These are phyloP conservation scores for Thalassiosira ordinaria DNA, from an alignment of 352 stramenopile genomes.

Conservation along the genomic window DNA sequence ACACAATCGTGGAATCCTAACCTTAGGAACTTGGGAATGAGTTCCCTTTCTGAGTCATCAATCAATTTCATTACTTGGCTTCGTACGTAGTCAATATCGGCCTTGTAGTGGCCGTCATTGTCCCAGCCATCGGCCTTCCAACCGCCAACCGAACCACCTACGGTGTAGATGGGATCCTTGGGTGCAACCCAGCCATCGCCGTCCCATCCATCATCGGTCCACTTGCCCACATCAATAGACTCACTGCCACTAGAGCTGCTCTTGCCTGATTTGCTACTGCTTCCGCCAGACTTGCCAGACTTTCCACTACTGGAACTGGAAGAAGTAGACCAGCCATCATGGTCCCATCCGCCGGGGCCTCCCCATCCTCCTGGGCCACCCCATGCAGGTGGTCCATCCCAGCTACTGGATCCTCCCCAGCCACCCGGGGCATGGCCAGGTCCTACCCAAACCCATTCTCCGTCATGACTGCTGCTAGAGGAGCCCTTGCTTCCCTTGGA, in stretches of 20 bases:
- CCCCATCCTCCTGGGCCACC: too few species aligned
- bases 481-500: neutral
- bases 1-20: conserved; percentile 71
- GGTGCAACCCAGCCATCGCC: too few species aligned
- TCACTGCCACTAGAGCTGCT: neutral
- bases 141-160: neutral
- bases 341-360: too few species aligned
- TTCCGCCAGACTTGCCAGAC: neutral
- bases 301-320: neutral
- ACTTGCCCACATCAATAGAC: too few species aligned
- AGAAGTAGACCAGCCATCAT: neutral
- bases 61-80: too few species aligned
- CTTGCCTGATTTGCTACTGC: conserved; percentile 17
- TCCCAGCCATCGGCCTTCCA: conserved; percentile 30
- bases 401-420: too few species aligned
- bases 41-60: conserved; percentile 6
- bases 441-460: conserved; percentile 2
- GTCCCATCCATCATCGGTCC: too few species aligned
- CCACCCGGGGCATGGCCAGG: too few species aligned
- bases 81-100: conserved; percentile 25
- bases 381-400: too few species aligned
- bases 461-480: neutral
- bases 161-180: conserved; percentile 9
- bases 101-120: conserved; percentile 35
- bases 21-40: conserved; percentile 59